phyloP scores from a whole-genome alignment of 2,329 filamentous ascomycete genomes.

The Paecilomyces sp. region DNA sequence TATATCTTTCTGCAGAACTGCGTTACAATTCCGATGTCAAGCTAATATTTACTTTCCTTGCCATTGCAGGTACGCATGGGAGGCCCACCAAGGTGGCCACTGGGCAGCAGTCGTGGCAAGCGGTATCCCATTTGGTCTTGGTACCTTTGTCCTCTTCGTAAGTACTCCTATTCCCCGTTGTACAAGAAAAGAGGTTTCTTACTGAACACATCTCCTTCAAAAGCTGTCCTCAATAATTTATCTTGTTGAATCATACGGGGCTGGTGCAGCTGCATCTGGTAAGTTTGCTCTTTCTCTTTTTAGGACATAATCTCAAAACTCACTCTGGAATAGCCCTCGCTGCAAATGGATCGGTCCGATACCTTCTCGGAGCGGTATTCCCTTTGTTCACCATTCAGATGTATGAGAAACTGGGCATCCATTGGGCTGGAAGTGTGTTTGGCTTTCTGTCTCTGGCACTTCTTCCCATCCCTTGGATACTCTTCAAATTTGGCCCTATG shows the following conservation, averaged over 20 bases:
- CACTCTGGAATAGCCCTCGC: constrained; percentile 2
- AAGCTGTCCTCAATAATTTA: constrained; percentile 2
- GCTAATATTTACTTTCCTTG: background rate
- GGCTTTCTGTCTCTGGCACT: background rate
- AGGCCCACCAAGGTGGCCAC: background rate
- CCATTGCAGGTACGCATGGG: constrained; percentile 6
- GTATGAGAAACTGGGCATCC: background rate
- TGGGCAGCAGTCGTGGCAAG: constrained; percentile 3
- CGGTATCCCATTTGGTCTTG: constrained; percentile 6
- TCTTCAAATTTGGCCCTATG: background rate
- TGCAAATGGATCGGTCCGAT: constrained; percentile 5
- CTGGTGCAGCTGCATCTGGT: constrained; percentile 4
- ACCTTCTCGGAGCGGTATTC: constrained; percentile 4
- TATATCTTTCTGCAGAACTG: background rate
- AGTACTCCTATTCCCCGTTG: background rate
- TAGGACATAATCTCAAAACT: background rate
- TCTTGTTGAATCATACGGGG: constrained; percentile 5
- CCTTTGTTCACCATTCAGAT: background rate
- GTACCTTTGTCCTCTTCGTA: constrained; percentile 6
- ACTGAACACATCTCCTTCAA: background rate
- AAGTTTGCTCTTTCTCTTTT: background rate
- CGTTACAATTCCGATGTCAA: background rate
- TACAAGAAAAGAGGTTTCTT: background rate
- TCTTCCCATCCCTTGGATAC: too few species aligned
- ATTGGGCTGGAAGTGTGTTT: constrained; percentile 2